These are phyloP conservation scores for Leishmania lainsoni DNA, from an alignment of 208 protist species.

Conservation along the genomic window DNA sequence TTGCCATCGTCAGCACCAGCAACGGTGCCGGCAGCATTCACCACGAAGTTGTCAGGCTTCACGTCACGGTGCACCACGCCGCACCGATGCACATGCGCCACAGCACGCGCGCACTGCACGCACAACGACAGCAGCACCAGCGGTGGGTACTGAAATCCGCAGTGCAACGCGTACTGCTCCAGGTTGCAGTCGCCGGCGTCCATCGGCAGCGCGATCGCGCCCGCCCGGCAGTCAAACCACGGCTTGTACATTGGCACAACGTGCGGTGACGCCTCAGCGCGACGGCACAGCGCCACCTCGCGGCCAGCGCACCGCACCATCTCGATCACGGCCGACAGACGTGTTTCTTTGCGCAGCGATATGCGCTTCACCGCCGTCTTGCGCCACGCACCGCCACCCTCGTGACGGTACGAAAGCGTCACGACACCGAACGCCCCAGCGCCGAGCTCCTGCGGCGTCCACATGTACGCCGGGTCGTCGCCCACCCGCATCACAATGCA, in stretches of 20 bases:
- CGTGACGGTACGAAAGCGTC: constrained; percentile 9
- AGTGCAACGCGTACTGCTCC: constrained; percentile 3
- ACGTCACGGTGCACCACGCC: constrained; percentile 97
- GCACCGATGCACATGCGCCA: constrained; percentile 95
- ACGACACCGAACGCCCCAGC: constrained; percentile 13
- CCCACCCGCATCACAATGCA: neutral
- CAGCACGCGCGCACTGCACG: constrained; percentile 15
- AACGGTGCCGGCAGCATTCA: constrained; percentile 81
- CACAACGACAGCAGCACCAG: constrained; percentile 21
- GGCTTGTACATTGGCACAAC: constrained; percentile 9
- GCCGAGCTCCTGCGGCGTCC: neutral
- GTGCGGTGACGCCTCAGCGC: neutral
- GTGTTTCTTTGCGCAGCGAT: neutral
- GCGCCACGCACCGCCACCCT: neutral
- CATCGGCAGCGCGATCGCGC: constrained; percentile 12
- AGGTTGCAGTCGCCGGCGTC: constrained; percentile 17
- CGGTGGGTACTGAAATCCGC: constrained; percentile 1
- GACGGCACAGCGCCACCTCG: constrained; percentile 13
- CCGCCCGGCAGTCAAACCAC: constrained; percentile 13
- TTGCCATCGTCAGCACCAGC: neutral
- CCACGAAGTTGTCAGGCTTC: constrained; percentile 99
- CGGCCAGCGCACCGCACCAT: neutral
- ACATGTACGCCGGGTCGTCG: constrained; percentile 8
- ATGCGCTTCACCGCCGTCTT: constrained; percentile 12
- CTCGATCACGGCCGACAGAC: neutral